Evolutionary conservation across 2,329 filamentous ascomycete species (phyloP).

Genomic region (Hypoxylon sp.): DNA sequence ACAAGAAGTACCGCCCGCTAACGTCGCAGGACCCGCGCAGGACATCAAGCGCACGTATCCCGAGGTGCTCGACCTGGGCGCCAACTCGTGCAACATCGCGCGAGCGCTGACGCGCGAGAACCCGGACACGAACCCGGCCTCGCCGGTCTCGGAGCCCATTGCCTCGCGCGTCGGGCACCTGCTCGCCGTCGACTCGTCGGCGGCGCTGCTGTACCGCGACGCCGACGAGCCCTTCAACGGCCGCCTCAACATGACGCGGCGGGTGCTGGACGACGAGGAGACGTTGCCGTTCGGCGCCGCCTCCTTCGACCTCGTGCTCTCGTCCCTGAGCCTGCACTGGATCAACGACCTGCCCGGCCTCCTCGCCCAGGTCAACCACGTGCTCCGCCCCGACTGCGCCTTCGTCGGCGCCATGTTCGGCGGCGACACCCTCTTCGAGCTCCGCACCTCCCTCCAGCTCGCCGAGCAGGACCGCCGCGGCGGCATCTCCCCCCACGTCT

Average conservation of each 20-base stretch:
- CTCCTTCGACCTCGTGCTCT: slow-evolving; percentile 89
- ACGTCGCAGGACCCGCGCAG: slow-evolving; percentile 24
- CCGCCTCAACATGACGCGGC: slow-evolving; percentile 73
- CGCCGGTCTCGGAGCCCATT: slow-evolving; percentile 70
- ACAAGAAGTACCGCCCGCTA: slow-evolving; percentile 8
- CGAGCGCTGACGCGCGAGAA: slow-evolving; percentile 77
- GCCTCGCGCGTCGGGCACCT: slow-evolving; percentile 75
- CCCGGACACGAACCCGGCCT: slow-evolving; percentile 66
- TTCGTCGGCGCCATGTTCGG: slow-evolving; percentile 97
- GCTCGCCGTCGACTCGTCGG: slow-evolving; percentile 82
- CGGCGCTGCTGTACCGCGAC: slow-evolving; percentile 81
- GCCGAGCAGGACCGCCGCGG: slow-evolving; percentile 89
- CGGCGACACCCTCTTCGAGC: slow-evolving; percentile 91
- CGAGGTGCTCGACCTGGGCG: slow-evolving; percentile 87
- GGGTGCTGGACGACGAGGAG: slow-evolving; percentile 78
- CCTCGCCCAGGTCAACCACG: slow-evolving; percentile 81
- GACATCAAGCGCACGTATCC: slow-evolving; percentile 92
- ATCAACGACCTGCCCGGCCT: slow-evolving; percentile 93
- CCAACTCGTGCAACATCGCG: slow-evolving; percentile 94
- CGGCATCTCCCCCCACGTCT: slow-evolving; percentile 91
- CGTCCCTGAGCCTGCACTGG: slow-evolving; percentile 92
- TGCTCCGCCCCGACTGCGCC: slow-evolving; percentile 88
- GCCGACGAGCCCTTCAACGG: slow-evolving; percentile 76
- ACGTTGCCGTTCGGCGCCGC: slow-evolving; percentile 76
- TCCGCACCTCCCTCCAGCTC: slow-evolving; percentile 90